A percentile compares a stretch with the other conserved stretches of the same genome.
These are phyloP conservation scores for Amylostereum areolatum DNA, from an alignment of 1,284 basidiomycete genomes.

Conservation along the genomic window DNA sequence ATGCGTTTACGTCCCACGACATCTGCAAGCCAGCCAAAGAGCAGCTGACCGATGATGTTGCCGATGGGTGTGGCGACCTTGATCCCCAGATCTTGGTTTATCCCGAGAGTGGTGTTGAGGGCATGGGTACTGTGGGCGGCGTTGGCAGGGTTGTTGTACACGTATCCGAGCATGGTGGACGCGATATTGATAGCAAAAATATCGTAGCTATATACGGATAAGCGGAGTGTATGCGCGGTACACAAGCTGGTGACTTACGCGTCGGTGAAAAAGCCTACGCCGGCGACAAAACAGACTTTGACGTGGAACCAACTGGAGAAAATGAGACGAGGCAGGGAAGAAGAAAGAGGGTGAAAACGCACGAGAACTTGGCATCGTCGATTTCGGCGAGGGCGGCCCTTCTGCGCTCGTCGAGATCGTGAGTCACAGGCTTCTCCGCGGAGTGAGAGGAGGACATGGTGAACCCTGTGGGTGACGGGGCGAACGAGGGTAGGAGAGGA, in stretches of 20 bases:
- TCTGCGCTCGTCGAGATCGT: slow-evolving; percentile 30
- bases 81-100: slow-evolving; percentile 58
- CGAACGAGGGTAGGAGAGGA: too few species aligned
- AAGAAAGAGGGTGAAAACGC: slow-evolving; percentile 19
- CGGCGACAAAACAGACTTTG: slow-evolving; percentile 70
- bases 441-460: too few species aligned
- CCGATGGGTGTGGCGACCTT: slow-evolving; percentile 57
- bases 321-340: slow-evolving; percentile 2
- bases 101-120: slow-evolving; percentile 25
- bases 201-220: slow-evolving; percentile 30
- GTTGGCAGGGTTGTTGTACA: slow-evolving; percentile 31
- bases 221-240: not conserved
- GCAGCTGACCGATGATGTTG: slow-evolving; percentile 48
- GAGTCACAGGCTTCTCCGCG: not conserved
- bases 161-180: slow-evolving; percentile 49
- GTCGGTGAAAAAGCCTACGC: slow-evolving; percentile 82
- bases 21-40: slow-evolving; percentile 73
- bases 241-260: slow-evolving; percentile 40
- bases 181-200: slow-evolving; percentile 54
- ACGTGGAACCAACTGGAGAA: slow-evolving; percentile 47
- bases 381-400: slow-evolving; percentile 46
- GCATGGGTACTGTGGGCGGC: not conserved
- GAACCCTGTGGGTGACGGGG: too few species aligned
- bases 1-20: slow-evolving; percentile 65
- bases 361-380: slow-evolving; percentile 50